Evolutionary conservation across 1,284 basidiomycete species (phyloP).

Genomic region (Marasmius oreades): DNA sequence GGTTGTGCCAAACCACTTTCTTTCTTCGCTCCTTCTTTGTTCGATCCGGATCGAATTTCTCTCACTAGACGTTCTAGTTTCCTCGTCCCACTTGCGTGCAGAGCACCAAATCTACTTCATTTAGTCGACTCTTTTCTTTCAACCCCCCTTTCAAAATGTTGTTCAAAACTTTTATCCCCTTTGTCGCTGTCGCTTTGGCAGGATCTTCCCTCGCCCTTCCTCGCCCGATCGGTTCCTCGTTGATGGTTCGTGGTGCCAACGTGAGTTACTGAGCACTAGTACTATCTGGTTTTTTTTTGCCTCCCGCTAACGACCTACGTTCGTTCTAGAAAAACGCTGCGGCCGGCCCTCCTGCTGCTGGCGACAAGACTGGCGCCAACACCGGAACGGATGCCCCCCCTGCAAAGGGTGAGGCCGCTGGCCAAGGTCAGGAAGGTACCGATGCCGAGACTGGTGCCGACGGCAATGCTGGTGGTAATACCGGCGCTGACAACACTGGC

Average conservation of each 20-base stretch:
- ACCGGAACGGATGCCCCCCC: neutral
- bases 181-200: slow-evolving; percentile 21
- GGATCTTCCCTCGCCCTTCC: slow-evolving; percentile 25
- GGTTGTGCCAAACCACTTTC: slow-evolving; percentile 13
- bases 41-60: slow-evolving; percentile 18
- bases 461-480: neutral
- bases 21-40: neutral
- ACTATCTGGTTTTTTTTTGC: neutral
- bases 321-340: slow-evolving; percentile 1
- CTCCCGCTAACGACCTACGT: neutral
- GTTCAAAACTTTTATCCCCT: slow-evolving; percentile 19
- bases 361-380: neutral
- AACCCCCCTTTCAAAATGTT: slow-evolving; percentile 17
- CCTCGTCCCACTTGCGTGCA: slow-evolving; percentile 6
- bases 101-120: neutral
- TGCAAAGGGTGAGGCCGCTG: neutral
- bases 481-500: neutral
- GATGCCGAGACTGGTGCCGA: neutral
- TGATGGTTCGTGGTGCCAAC: slow-evolving; percentile 18
- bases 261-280: neutral
- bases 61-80: neutral
- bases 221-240: slow-evolving; percentile 14
- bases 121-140: slow-evolving; percentile 6
- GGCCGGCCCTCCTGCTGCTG: neutral
- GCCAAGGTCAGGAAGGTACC: neutral